A percentile compares a stretch with the other conserved stretches of the same genome.
phyloP scores from a whole-genome alignment of 495 filamentous ascomycete genomes.

The Chaetomium tenue region DNA sequence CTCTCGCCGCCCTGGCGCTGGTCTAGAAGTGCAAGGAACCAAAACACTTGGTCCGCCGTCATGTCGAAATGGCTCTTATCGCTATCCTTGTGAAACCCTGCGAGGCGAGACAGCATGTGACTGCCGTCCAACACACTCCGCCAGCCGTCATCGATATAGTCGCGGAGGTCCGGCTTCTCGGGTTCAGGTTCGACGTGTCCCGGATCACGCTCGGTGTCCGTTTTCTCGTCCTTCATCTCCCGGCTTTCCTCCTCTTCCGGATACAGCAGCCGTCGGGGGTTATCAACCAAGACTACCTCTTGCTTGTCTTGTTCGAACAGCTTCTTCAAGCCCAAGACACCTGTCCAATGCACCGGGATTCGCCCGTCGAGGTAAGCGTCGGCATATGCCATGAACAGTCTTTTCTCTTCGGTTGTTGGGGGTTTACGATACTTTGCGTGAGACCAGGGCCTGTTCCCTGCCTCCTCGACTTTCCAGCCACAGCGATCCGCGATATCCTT shows the following conservation, averaged over 20 bases:
- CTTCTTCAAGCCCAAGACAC: neutral
- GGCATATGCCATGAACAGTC: neutral
- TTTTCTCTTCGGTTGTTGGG: neutral
- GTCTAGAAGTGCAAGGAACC: conserved; percentile 18
- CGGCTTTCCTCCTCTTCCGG: neutral
- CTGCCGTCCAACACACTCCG: neutral
- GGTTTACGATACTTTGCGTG: no score
- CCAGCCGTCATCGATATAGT: conserved; percentile 7
- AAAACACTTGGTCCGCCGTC: conserved; percentile 13
- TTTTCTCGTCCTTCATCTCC: neutral
- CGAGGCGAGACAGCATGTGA: neutral
- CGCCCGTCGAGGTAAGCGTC: conserved; percentile 7
- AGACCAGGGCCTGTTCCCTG: no score
- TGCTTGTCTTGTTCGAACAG: neutral
- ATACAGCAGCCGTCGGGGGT: neutral
- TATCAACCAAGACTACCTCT: neutral
- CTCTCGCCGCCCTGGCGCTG: neutral
- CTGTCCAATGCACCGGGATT: neutral
- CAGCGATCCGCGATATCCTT: neutral
- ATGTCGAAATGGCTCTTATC: neutral
- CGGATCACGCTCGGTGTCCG: neutral
- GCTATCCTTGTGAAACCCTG: no score
- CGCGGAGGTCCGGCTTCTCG: neutral
- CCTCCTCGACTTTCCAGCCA: conserved; percentile 4
- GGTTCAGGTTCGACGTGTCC: neutral